Percentiles rank a stretch among this genome's conserved stretches.
Conservation (phyloP, 441 rosid genomes). For the Pelargonium cotyledonis region DNA sequence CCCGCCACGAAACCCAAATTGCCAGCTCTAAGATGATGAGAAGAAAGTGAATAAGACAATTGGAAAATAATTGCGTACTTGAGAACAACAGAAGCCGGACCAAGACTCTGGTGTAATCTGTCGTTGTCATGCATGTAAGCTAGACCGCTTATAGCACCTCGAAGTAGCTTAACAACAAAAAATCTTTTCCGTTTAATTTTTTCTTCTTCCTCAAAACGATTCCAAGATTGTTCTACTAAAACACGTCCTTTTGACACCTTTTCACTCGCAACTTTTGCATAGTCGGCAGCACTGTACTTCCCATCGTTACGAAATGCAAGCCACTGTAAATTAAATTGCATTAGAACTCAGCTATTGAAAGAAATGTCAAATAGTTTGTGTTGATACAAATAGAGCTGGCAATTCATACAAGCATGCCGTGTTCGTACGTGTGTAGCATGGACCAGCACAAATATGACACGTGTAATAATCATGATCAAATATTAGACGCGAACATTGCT, state of each 20-base stretch:
- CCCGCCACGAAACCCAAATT: too few species aligned
- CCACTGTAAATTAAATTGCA: conserved; percentile 52
- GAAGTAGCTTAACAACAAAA: conserved; percentile 56
- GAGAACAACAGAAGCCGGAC: conserved; percentile 84
- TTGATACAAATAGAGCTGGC: too few species aligned
- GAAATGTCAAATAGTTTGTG: neutral
- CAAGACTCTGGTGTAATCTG: conserved; percentile 94
- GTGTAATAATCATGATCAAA: too few species aligned
- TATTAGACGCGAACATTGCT: too few species aligned
- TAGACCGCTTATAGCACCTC: conserved; percentile 71
- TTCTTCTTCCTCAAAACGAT: conserved; percentile 49
- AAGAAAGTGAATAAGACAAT: conserved; percentile 7
- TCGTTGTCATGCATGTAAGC: conserved; percentile 79
- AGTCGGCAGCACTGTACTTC: conserved; percentile 76
- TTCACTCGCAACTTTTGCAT: conserved; percentile 58
- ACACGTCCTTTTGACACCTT: conserved; percentile 40
- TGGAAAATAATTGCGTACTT: conserved; percentile 42
- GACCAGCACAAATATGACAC: too few species aligned
- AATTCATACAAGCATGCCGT: too few species aligned
- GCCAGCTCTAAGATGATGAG: neutral
- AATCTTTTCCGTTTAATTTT: conserved; percentile 46
- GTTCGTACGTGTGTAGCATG: too few species aligned
- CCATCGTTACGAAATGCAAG: conserved; percentile 84
- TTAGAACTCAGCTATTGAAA: conserved; percentile 20
- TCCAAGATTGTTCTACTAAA: conserved; percentile 44